phyloP scores from a whole-genome alignment of 1,139 yeast genomes.

The Suhomyces ambrosiae region DNA sequence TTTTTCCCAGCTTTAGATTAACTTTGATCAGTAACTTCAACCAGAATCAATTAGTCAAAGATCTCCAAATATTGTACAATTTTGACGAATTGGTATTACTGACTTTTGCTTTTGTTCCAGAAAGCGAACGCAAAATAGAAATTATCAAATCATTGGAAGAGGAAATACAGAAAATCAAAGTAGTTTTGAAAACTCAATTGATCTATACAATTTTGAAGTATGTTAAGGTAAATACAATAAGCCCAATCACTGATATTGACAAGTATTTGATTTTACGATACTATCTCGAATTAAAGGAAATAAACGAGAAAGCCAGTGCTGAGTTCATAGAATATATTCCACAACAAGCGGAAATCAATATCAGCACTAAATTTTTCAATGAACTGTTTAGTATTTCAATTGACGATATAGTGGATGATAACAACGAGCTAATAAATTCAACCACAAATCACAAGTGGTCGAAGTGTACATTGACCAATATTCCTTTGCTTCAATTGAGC shows the following conservation, averaged over 20 bases:
- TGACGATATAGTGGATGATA: slow-evolving; percentile 18
- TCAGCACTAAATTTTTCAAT: slow-evolving; percentile 30
- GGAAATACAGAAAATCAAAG: slow-evolving; percentile 18
- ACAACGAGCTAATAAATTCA: slow-evolving; percentile 26
- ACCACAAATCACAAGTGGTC: slow-evolving; percentile 41
- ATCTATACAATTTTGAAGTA: slow-evolving; percentile 21
- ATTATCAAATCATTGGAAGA: slow-evolving; percentile 3
- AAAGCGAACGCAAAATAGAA: neutral
- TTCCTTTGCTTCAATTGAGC: slow-evolving; percentile 41
- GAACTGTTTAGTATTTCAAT: slow-evolving; percentile 28
- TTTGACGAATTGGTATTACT: slow-evolving; percentile 27
- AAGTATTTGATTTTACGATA: slow-evolving; percentile 30
- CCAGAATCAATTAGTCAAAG: slow-evolving; percentile 21
- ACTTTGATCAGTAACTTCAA: slow-evolving; percentile 27
- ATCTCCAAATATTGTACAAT: slow-evolving; percentile 31
- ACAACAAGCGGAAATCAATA: slow-evolving; percentile 23
- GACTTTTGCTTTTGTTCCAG: slow-evolving; percentile 17
- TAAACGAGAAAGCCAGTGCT: slow-evolving; percentile 4
- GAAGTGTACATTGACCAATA: slow-evolving; percentile 36
- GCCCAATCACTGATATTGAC: slow-evolving; percentile 24
- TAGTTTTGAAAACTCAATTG: slow-evolving; percentile 21
- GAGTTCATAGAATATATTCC: slow-evolving; percentile 15
- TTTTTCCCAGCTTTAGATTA: slow-evolving; percentile 13
- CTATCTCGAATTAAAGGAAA: slow-evolving; percentile 17
- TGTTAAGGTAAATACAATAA: slow-evolving; percentile 10